phyloP scores from a whole-genome alignment of 2,329 filamentous ascomycete genomes.

The Lachnellula occidentalis region DNA sequence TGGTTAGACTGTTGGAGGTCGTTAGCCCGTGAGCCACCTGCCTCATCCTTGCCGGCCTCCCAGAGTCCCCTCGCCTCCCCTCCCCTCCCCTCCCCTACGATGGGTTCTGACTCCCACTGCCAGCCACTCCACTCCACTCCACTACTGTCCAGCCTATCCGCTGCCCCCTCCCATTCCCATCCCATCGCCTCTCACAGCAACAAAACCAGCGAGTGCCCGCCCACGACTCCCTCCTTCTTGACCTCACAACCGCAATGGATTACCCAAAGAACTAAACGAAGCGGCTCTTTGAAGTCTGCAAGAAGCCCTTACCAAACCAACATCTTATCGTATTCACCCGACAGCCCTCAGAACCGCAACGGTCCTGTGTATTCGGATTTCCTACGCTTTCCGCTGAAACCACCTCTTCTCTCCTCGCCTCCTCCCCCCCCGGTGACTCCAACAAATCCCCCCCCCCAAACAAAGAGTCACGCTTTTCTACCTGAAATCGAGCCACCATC shows the following conservation, averaged over 20 bases:
- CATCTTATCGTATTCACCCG: not conserved
- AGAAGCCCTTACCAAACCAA: too few relatives aligned
- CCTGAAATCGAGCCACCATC: not conserved
- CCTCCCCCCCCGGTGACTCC: slow-evolving; percentile 4
- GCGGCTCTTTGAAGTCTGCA: slow-evolving; percentile 32
- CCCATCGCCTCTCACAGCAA: slow-evolving; percentile 7
- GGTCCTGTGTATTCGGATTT: not conserved
- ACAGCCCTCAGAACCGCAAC: too few relatives aligned
- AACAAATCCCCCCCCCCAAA: not conserved
- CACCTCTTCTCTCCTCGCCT: slow-evolving; percentile 6
- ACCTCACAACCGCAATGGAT: slow-evolving; percentile 26
- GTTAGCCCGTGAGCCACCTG: too few relatives aligned
- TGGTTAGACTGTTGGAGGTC: too few relatives aligned
- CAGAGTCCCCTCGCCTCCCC: too few relatives aligned
- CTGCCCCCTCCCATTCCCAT: slow-evolving; percentile 6
- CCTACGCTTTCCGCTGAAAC: not conserved
- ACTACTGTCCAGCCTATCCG: slow-evolving; percentile 3
- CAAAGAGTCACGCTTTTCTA: not conserved
- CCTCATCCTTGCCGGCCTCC: too few relatives aligned
- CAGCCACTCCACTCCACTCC: not conserved
- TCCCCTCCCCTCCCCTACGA: too few relatives aligned
- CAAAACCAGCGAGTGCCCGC: slow-evolving; percentile 21
- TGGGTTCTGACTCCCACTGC: too few relatives aligned
- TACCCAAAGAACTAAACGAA: slow-evolving; percentile 23
- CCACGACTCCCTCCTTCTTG: slow-evolving; percentile 5